Evolutionary conservation across 164 flowering plant genomes (phyloP).

Genomic region (Umbilicus rupestris): DNA sequence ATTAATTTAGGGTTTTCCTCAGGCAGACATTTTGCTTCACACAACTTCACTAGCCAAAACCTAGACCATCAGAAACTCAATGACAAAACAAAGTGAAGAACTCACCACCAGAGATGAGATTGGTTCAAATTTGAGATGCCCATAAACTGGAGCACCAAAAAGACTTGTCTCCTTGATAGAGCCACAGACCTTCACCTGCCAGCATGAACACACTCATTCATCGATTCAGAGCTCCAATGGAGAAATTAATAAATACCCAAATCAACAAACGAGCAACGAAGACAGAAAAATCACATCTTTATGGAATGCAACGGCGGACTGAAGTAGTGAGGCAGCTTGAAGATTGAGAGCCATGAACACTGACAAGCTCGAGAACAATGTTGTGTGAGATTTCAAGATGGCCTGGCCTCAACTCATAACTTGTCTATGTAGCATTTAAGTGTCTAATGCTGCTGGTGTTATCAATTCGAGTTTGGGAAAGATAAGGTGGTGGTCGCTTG

Average conservation of each 20-base stretch:
- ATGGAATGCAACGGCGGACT: constrained; percentile 36
- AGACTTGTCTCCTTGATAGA: constrained; percentile 36
- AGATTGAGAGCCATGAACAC: constrained; percentile 46
- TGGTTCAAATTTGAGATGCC: constrained; percentile 34
- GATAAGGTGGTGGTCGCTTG: constrained; percentile 28
- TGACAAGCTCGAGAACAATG: not conserved
- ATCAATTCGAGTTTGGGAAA: not conserved
- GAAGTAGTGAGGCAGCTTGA: constrained; percentile 47
- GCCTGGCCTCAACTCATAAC: not conserved
- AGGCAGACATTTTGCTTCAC: not conserved
- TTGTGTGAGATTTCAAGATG: not conserved
- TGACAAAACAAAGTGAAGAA: constrained; percentile 20
- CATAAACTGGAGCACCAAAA: constrained; percentile 37
- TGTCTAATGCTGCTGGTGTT: not conserved
- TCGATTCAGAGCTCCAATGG: not conserved
- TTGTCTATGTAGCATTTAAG: not conserved
- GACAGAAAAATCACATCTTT: constrained; percentile 42
- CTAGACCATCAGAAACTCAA: not conserved
- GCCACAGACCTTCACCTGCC: constrained; percentile 36
- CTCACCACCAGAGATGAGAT: constrained; percentile 17
- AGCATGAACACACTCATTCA: not conserved
- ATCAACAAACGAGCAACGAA: not conserved
- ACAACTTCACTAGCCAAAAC: not conserved
- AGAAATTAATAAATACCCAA: not conserved
- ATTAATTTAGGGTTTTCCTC: no score